Evolutionary conservation across 805 yeast genomes (phyloP).

Genomic region (Metschnikowia lachancei): DNA sequence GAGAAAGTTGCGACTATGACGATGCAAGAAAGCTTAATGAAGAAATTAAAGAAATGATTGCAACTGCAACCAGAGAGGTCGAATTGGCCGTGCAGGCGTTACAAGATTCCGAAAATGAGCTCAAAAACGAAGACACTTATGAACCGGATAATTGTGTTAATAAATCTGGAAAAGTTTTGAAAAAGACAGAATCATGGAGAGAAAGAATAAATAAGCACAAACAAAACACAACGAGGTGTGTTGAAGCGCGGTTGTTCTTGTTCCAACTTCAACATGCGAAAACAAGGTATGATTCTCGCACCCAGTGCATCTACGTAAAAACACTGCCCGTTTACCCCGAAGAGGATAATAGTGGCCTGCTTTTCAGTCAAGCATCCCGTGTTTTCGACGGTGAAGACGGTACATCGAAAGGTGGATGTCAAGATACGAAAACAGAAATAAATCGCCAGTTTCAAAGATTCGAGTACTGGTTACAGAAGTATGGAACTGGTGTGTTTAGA

Average conservation of each 20-base stretch:
- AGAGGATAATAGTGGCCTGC: neutral
- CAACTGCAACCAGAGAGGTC: neutral
- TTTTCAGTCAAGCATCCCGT: neutral
- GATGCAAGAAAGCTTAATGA: neutral
- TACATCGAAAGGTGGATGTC: too few species aligned
- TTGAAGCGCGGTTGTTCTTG: neutral
- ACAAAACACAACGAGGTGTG: too few species aligned
- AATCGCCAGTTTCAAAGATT: neutral
- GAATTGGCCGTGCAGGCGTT: too few species aligned
- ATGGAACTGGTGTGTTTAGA: neutral
- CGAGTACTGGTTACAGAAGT: neutral
- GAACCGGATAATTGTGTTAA: too few species aligned
- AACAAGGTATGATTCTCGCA: constrained; percentile 5
- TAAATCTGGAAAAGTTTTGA: too few species aligned
- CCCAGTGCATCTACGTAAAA: constrained; percentile 3
- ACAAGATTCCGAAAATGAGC: neutral
- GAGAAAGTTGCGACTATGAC: neutral
- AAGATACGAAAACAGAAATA: neutral
- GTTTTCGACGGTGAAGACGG: too few species aligned
- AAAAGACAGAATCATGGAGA: too few species aligned
- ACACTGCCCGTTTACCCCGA: neutral
- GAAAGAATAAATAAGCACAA: too few species aligned
- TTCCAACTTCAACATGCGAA: constrained; percentile 1
- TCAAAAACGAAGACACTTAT: too few species aligned
- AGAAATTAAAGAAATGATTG: neutral